Evolutionary conservation across 2,329 filamentous ascomycete species (phyloP).

Genomic region (Beauveria sp.): DNA sequence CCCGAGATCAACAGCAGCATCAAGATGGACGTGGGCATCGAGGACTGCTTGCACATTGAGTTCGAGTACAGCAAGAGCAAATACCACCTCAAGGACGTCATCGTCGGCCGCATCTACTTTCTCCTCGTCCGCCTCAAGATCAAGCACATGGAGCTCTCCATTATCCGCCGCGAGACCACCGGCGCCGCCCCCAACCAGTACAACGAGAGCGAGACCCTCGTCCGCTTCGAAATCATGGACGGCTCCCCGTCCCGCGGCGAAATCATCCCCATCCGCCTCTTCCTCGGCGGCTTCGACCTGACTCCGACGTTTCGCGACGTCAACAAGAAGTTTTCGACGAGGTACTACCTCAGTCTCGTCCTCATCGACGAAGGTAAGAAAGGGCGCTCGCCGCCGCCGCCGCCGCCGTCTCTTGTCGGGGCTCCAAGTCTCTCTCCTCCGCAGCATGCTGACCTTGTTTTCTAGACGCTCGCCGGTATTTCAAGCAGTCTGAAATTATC

Average conservation of each 20-base stretch:
- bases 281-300: constrained; percentile 94
- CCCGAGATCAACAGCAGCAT: constrained; percentile 97
- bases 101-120: constrained; percentile 98
- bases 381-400: no score
- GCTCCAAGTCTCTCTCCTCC: neutral
- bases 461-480: constrained; percentile 87
- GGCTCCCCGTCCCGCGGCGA: constrained; percentile 91
- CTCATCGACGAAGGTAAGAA: constrained; percentile 82
- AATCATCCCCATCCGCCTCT: constrained; percentile 93
- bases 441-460: neutral
- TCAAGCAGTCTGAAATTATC: constrained; percentile 98
- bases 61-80: constrained; percentile 99
- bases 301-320: constrained; percentile 98
- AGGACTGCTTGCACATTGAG: constrained; percentile 98
- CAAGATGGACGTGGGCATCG: constrained; percentile 99
- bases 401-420: neutral
- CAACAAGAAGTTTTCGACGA: constrained; percentile 98
- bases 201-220: constrained; percentile 97
- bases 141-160: constrained; percentile 98
- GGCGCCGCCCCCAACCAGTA: constrained; percentile 97
- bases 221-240: constrained; percentile 99
- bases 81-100: constrained; percentile 98
- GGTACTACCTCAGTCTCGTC: constrained; percentile 94
- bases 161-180: constrained; percentile 93
- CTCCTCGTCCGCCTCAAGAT: constrained; percentile 95